Evolutionary conservation across 2,329 filamentous ascomycete species (phyloP).

Genomic region (Monosporascus cannonballus): DNA sequence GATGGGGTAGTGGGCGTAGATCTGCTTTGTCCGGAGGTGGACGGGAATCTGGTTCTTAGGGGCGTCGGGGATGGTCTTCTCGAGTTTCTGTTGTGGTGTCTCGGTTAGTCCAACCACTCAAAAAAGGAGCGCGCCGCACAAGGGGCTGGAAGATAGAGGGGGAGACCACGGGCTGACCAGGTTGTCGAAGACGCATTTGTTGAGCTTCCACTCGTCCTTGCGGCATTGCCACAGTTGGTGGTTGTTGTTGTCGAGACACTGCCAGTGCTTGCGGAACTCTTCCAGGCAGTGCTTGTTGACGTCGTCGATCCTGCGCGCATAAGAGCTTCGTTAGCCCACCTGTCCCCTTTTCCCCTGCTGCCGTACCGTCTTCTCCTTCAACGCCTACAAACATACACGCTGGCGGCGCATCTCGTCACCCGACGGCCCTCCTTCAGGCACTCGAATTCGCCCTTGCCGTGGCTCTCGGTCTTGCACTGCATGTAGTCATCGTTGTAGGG

Average conservation of each 20-base stretch:
- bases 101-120: background rate
- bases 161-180: conserved; percentile 57
- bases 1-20: conserved; percentile 50
- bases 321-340: conserved; percentile 1
- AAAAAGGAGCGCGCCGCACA: background rate
- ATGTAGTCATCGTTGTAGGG: conserved; percentile 99
- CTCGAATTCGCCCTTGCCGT: conserved; percentile 84
- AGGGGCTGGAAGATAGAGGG: no score
- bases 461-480: conserved; percentile 96
- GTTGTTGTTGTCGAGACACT: conserved; percentile 95
- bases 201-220: conserved; percentile 79
- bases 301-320: conserved; percentile 67
- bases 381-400: conserved; percentile 77
- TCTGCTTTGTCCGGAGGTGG: conserved; percentile 62
- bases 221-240: conserved; percentile 97
- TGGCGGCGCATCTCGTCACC: conserved; percentile 92
- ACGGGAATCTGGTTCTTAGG: conserved; percentile 65
- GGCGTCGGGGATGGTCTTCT: conserved; percentile 73
- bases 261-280: conserved; percentile 90
- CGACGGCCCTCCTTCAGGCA: conserved; percentile 95
- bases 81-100: conserved; percentile 55
- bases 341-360: background rate
- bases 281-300: conserved; percentile 91
- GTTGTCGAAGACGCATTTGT: conserved; percentile 94
- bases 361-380: background rate